Percentiles rank a stretch among this genome's conserved stretches.
Conservation (phyloP, 306 rosid genomes). For the Macrotyloma uniflorum region DNA sequence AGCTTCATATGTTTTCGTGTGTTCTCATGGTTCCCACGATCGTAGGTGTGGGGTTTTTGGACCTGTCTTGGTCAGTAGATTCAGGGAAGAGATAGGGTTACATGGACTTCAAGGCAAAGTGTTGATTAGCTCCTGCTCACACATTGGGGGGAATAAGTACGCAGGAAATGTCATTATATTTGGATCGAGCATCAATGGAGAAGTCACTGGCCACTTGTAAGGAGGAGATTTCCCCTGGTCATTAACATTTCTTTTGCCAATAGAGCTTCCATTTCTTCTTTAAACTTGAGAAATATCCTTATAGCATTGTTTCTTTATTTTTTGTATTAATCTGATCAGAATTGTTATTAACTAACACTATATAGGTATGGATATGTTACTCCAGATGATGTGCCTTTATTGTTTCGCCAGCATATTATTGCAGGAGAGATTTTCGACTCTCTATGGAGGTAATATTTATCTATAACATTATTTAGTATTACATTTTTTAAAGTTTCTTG, state of each 20-base stretch:
- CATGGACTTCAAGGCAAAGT: constrained; percentile 66
- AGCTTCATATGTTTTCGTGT: constrained; percentile 70
- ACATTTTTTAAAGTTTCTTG: not conserved
- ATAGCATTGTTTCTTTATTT: constrained; percentile 5
- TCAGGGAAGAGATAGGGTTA: constrained; percentile 67
- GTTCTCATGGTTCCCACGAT: constrained; percentile 84
- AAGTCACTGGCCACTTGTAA: constrained; percentile 84
- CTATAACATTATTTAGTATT: not conserved
- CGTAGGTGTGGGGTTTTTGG: constrained; percentile 90
- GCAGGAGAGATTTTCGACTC: constrained; percentile 64
- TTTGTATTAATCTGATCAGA: not conserved
- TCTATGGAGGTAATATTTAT: constrained; percentile 70
- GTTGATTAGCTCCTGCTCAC: constrained; percentile 88
- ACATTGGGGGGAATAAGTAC: constrained; percentile 77
- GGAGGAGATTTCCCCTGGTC: constrained; percentile 35
- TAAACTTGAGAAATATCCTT: not conserved
- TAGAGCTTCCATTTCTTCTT: constrained; percentile 1
- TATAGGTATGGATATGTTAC: constrained; percentile 87
- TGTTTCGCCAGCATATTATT: constrained; percentile 71
- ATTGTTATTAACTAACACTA: not conserved
- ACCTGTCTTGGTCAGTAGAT: constrained; percentile 66
- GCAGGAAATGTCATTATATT: constrained; percentile 84
- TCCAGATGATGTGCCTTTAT: constrained; percentile 66
- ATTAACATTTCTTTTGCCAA: not conserved
- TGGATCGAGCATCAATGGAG: constrained; percentile 54